Base-by-base conservation (phyloP, 2,329 filamentous ascomycete genomes). In the Phialocephala subalpina region DNA sequence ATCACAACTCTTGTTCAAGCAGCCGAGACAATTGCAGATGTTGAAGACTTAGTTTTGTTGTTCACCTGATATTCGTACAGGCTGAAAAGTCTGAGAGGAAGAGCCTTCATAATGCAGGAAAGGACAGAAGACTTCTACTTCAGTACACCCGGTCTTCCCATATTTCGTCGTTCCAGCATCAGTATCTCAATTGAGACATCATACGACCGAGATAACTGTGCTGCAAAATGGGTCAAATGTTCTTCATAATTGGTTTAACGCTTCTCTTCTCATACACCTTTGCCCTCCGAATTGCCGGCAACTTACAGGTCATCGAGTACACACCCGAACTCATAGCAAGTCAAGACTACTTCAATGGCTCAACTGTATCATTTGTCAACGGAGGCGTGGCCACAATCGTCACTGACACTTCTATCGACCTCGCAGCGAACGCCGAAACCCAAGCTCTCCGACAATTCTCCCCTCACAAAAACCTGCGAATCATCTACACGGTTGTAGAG, bases 341-440 rank as follows among this genome's bases (percentile, higher is more conserved):
- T 27, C 63, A 66, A 42, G 47, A 69, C 49, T 67, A 60, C 57
- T 65, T 58, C 58, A 58, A 60, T 36, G 64, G 62, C 20, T 49
- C 45, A 2, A 58, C 25, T 22, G 49, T 57, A 18, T 25, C 47
- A 1, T 33, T 66, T 7, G 22, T 36, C 33, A 61, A 56, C 11
- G 67, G 67, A 22, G 64, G 62, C 1, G 59, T 64, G 2, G 60
- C 65, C 9, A 66, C 65, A 45, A 25, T 69, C 25, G 53, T 62
- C 11, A 69, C 49, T 29, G 67, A 67, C 27, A 64, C 35, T 4
- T 62, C 25, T 29, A 58, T 69, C 27, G 65, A 67, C 59, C 57
- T 69, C 2, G 65, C 67, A 9, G 58, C 63, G 22, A 69, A 69
- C 33, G 67, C 67, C 9, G 67, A 69, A 62, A 69, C 65, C n/a